Evolutionary conservation across 1,139 yeast species (phyloP).

Genomic region (Wickerhamomyces sp.): DNA sequence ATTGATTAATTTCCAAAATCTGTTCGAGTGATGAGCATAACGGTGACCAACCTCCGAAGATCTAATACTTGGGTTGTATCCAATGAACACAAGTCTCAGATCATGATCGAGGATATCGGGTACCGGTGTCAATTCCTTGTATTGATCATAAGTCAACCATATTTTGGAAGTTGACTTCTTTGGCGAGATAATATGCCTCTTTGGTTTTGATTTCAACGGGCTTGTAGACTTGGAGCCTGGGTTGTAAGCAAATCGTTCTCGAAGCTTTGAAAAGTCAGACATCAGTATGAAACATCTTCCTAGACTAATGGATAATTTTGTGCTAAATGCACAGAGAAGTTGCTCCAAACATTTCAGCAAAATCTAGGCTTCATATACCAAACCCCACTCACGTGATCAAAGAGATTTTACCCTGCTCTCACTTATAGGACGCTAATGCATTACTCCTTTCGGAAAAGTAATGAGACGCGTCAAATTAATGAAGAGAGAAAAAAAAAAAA

Average conservation of each 20-base stretch:
- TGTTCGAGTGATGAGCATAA: constrained; percentile 67
- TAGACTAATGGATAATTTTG: neutral
- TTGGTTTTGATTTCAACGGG: neutral
- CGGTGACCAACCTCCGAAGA: constrained; percentile 64
- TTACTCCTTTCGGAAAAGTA: constrained; percentile 10
- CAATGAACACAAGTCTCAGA: constrained; percentile 50
- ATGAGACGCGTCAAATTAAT: constrained; percentile 5
- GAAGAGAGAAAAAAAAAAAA: neutral
- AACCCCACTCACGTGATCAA: too few species aligned
- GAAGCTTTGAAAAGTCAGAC: neutral
- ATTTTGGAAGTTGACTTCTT: neutral
- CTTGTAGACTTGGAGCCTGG: neutral
- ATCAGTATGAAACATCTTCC: neutral
- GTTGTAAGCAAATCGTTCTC: constrained; percentile 4
- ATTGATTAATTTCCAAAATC: constrained; percentile 64
- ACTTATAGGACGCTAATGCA: too few species aligned
- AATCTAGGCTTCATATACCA: too few species aligned
- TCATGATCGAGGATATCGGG: constrained; percentile 18
- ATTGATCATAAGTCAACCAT: constrained; percentile 1
- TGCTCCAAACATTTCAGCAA: neutral
- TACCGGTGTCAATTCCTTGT: constrained; percentile 13
- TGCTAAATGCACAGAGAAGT: neutral
- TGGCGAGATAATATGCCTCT: neutral
- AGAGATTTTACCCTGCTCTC: too few species aligned
- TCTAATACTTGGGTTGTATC: constrained; percentile 69